A percentile compares a stretch with the other conserved stretches of the same genome.
These are phyloP conservation scores for Alectoria sarmentosa DNA, from an alignment of 495 filamentous ascomycete species.

Conservation along the genomic window DNA sequence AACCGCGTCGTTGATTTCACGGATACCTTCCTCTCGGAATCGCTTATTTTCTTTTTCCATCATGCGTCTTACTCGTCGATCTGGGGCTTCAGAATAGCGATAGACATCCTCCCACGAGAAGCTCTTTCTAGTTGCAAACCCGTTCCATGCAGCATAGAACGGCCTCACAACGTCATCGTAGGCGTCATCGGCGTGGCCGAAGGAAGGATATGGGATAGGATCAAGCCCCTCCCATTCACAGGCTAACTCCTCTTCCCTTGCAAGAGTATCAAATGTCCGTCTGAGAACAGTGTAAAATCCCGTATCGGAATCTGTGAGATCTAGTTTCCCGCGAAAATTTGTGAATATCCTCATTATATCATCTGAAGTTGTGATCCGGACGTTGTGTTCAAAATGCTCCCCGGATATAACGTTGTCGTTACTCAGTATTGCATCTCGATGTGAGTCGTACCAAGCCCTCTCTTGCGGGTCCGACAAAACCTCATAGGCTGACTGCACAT, in stretches of 20 bases:
- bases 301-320: slow-evolving; percentile 63
- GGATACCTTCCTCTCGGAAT: slow-evolving; percentile 70
- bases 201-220: slow-evolving; percentile 63
- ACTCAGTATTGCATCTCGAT: slow-evolving; percentile 74
- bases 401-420: slow-evolving; percentile 41
- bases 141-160: slow-evolving; percentile 78
- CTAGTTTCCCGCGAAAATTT: slow-evolving; percentile 66
- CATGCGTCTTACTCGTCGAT: slow-evolving; percentile 70
- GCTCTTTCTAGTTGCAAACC: slow-evolving; percentile 75
- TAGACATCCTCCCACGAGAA: slow-evolving; percentile 89
- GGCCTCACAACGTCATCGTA: slow-evolving; percentile 65
- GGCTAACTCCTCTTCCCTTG: slow-evolving; percentile 69
- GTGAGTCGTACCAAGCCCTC: slow-evolving; percentile 94
- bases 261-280: slow-evolving; percentile 69
- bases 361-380: slow-evolving; percentile 64
- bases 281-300: slow-evolving; percentile 80
- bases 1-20: slow-evolving; percentile 93
- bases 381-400: slow-evolving; percentile 52
- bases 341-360: slow-evolving; percentile 69
- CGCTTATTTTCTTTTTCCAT: slow-evolving; percentile 96
- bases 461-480: slow-evolving; percentile 93
- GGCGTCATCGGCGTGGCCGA: slow-evolving; percentile 60
- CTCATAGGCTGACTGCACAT: slow-evolving; percentile 89
- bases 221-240: slow-evolving; percentile 58
- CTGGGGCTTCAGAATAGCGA: slow-evolving; percentile 74